Conservation (phyloP, 2,329 filamentous ascomycete species). For the Cadophora luteo-olivacea region DNA sequence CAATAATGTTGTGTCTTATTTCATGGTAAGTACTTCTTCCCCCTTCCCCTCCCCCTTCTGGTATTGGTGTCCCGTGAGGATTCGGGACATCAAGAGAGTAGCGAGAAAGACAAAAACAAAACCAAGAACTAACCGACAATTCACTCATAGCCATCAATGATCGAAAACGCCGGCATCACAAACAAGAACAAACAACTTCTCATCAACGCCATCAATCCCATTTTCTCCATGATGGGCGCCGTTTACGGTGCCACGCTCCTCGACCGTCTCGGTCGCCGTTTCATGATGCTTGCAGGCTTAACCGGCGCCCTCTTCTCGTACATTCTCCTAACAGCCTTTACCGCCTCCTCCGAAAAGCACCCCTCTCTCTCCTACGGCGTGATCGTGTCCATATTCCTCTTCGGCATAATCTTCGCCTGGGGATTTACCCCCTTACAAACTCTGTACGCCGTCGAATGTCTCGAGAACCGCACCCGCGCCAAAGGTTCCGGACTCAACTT, state of each 20-base stretch:
- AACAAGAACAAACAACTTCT: conserved; percentile 42
- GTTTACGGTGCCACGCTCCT: conserved; percentile 53
- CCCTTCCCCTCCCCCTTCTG: neutral
- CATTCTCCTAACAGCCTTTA: conserved; percentile 42
- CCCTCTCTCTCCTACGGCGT: conserved; percentile 52
- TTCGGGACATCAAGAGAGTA: neutral
- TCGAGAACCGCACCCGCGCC: conserved; percentile 53
- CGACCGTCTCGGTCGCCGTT: conserved; percentile 51
- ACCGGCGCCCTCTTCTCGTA: conserved; percentile 36
- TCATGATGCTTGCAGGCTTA: conserved; percentile 47
- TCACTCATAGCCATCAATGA: conserved; percentile 48
- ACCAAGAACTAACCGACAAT: neutral
- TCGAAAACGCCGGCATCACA: conserved; percentile 47
- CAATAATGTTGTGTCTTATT: conserved; percentile 53
- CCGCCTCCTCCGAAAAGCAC: conserved; percentile 37
- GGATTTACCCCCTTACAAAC: conserved; percentile 53
- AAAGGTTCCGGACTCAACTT: conserved; percentile 55
- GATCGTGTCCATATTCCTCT: conserved; percentile 56
- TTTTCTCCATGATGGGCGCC: conserved; percentile 51
- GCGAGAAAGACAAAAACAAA: neutral
- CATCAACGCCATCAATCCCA: conserved; percentile 46
- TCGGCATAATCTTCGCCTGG: conserved; percentile 51
- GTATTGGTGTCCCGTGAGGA: too few species aligned
- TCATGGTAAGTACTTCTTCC: conserved; percentile 33
- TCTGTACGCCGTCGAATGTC: conserved; percentile 55